Evolutionary conservation across 371 early-diverging fungal genomes (phyloP).

Genomic region (Mortierella sp.): DNA sequence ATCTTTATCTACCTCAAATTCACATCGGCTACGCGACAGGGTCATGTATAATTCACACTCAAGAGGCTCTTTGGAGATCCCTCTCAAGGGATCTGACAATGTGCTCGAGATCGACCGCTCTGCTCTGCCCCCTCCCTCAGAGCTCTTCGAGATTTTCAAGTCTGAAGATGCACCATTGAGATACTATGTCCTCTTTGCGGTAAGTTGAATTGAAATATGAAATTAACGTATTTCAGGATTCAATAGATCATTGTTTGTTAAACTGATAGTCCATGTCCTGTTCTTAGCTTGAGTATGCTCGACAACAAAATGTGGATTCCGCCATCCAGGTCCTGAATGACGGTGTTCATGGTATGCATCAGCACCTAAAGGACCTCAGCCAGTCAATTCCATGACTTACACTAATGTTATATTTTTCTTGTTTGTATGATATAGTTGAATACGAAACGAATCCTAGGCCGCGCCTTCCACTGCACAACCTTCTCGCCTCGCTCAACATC

Average conservation of each 20-base stretch:
- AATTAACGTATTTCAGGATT: too few species aligned
- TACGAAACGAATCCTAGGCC: conserved; percentile 64
- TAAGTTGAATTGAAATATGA: conserved; percentile 33
- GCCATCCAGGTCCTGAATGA: conserved; percentile 70
- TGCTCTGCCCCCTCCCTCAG: conserved; percentile 74
- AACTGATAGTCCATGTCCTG: too few species aligned
- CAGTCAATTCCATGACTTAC: too few species aligned
- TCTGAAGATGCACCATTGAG: conserved; percentile 77
- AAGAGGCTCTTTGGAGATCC: conserved; percentile 78
- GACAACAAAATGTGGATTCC: conserved; percentile 70
- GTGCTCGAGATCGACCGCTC: conserved; percentile 85
- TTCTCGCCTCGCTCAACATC: conserved; percentile 75
- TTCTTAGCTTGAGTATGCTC: conserved; percentile 80
- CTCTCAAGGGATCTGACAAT: conserved; percentile 77
- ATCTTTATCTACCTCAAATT: too few species aligned
- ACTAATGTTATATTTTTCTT: too few species aligned
- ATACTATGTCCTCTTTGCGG: conserved; percentile 84
- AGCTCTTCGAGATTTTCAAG: conserved; percentile 82
- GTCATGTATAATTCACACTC: conserved; percentile 35
- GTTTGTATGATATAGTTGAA: conserved; percentile 15
- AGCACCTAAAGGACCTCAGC: background rate
- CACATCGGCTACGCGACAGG: background rate
- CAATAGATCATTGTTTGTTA: background rate
- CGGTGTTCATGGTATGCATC: conserved; percentile 61
- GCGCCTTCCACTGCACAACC: conserved; percentile 72